These are phyloP conservation scores for Fraxinus platypoda DNA, from an alignment of 305 asterid species.

Conservation along the genomic window DNA sequence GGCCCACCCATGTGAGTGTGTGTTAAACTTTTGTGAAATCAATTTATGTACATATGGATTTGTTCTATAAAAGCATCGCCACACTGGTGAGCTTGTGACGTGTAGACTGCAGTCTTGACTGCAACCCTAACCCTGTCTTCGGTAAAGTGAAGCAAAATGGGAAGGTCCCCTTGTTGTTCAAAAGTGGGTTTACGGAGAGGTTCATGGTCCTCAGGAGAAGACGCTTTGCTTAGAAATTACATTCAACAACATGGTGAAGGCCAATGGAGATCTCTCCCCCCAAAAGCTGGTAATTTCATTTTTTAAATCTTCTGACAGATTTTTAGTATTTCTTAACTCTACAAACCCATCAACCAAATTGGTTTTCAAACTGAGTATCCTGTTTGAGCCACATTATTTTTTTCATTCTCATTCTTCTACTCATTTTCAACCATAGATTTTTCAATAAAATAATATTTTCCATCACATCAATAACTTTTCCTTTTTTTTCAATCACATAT, in stretches of 20 bases:
- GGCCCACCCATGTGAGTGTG: too few species aligned
- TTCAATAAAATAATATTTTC: too few species aligned
- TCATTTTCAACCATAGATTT: too few species aligned
- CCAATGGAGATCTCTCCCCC: conserved; percentile 51
- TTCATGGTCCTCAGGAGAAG: conserved; percentile 49
- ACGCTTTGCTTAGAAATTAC: conserved; percentile 32
- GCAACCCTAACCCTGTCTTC: not conserved
- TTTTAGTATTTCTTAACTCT: not conserved
- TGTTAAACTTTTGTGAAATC: too few species aligned
- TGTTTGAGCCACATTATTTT: too few species aligned
- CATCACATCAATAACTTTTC: too few species aligned
- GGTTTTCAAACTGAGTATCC: not conserved
- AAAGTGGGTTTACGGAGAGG: conserved; percentile 46
- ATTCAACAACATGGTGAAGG: conserved; percentile 46
- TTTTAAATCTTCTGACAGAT: not conserved
- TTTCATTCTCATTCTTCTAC: too few species aligned
- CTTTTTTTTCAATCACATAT: too few species aligned
- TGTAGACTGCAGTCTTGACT: too few species aligned
- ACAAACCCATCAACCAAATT: not conserved
- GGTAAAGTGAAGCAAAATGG: conserved; percentile 25
- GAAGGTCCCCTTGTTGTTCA: conserved; percentile 48
- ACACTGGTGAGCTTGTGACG: too few species aligned
- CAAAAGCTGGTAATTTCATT: conserved; percentile 36
- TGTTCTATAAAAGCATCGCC: too few species aligned
- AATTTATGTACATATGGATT: too few species aligned